Conservation (phyloP, 495 filamentous ascomycete genomes). For the Penicillium psychrofluorescens region DNA sequence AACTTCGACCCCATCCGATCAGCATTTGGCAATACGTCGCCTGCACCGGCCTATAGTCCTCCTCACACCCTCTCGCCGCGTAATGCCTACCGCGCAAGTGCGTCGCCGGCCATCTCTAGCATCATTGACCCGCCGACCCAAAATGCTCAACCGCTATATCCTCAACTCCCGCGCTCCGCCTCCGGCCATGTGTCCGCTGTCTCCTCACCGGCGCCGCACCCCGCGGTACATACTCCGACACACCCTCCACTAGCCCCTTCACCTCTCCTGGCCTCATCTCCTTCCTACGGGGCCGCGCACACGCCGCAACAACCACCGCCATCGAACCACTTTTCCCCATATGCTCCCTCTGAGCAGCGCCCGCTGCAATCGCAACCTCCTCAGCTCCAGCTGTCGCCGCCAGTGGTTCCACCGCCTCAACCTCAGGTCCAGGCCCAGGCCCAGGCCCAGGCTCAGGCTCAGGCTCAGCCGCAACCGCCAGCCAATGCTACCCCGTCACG, state of each 20-base stretch:
- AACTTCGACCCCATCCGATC: constrained; percentile 84
- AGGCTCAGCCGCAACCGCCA: constrained; percentile 2
- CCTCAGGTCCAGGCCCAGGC: constrained; percentile 13
- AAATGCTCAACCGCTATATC: constrained; percentile 26
- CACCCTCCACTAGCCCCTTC: constrained; percentile 23
- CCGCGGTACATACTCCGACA: constrained; percentile 15
- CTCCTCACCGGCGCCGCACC: constrained; percentile 22
- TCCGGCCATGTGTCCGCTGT: constrained; percentile 23
- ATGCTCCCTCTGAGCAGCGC: constrained; percentile 16
- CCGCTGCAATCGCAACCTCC: constrained; percentile 14
- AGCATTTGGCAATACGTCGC: constrained; percentile 54
- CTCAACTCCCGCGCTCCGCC: constrained; percentile 22
- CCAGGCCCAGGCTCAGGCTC: not conserved
- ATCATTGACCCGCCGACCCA: constrained; percentile 69
- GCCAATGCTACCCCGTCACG: constrained; percentile 14
- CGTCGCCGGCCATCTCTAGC: constrained; percentile 83
- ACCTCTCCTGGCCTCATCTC: constrained; percentile 17
- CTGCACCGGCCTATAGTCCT: constrained; percentile 41
- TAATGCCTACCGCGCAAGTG: constrained; percentile 61
- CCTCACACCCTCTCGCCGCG: constrained; percentile 27
- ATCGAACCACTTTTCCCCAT: constrained; percentile 23
- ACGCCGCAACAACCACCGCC: constrained; percentile 15
- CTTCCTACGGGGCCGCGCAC: constrained; percentile 15
- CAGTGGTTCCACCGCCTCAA: constrained; percentile 10
- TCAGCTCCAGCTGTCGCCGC: constrained; percentile 13